phyloP scores from a whole-genome alignment of 495 filamentous ascomycete species.

The Hypomontagnella monticulosa region DNA sequence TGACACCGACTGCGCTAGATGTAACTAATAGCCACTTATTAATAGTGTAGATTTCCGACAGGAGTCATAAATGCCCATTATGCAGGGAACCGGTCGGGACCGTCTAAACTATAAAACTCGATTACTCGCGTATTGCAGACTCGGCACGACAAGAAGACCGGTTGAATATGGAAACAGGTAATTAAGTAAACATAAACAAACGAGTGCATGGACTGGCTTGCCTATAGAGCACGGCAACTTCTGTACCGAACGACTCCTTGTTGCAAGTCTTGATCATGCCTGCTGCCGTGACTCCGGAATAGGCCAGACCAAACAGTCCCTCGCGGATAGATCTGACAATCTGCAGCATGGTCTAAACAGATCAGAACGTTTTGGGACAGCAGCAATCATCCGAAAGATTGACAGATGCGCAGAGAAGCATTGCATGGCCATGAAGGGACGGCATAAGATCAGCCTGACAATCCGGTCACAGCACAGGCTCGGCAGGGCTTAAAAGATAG shows the following conservation, averaged over 20 bases:
- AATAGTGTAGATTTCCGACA: conserved; percentile 1
- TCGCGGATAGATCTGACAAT: conserved; percentile 39
- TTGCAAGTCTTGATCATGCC: conserved; percentile 43
- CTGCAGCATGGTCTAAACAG: conserved; percentile 42
- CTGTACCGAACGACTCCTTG: conserved; percentile 44
- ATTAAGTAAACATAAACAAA: conserved; percentile 30
- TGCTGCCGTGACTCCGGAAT: conserved; percentile 34
- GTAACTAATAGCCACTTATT: conserved; percentile 9
- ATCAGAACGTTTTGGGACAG: conserved; percentile 43
- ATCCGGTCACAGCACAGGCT: conserved; percentile 61
- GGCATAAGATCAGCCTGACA: conserved; percentile 60
- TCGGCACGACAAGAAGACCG: too few species aligned
- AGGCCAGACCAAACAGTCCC: conserved; percentile 24
- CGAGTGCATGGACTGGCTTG: conserved; percentile 15
- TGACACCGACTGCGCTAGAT: conserved; percentile 15
- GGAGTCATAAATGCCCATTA: neutral
- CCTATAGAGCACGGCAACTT: conserved; percentile 41
- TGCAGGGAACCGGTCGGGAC: too few species aligned
- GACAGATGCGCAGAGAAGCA: conserved; percentile 33
- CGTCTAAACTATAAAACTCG: neutral
- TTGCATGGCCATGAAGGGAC: conserved; percentile 48
- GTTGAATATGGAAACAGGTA: conserved; percentile 13
- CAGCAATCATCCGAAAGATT: conserved; percentile 45
- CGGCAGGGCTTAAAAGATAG: conserved; percentile 47
- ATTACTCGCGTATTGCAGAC: neutral